Evolutionary conservation across 352 stramenopile species (phyloP), one percentile per base, ranked within the genome.

Genomic region (Pythium biforme): DNA sequence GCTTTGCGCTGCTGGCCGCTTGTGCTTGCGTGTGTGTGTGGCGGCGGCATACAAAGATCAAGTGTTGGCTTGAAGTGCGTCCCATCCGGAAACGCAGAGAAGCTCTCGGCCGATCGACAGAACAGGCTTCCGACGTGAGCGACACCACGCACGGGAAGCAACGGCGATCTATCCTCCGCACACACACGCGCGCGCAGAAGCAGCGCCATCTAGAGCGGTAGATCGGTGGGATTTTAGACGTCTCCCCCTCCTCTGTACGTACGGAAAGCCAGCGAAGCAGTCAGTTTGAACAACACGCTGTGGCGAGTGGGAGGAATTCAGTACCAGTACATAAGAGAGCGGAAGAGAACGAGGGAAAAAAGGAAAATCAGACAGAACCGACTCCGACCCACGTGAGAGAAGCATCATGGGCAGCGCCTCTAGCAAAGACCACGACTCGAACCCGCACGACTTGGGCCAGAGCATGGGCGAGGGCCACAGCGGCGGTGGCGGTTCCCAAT

Each of bases 361-460:
- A 37, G 14, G 31, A 37, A 37, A 37, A 37, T 8, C 31, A 37
- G 45, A 10, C 45, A 25, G 17, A 27, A 7, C n/a, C 25, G 20
- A 4, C 10, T 49, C 20, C 41, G 15, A 49, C 27, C 8, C 6
- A 5, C 20, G 45, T 23, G 25, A 52, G 46, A 34, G 46, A 62
- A 55, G 31, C 17, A 45, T 37, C 15, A 94, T 94, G 85, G 85
- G 85, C 52, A 94, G 85, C 77, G 83, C 83, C 25, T 91, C 79
- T 33, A 94, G 85, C 68, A 92, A 92, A 64, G 72, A 88, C 56
- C 79, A 88, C 73, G 85, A 94, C 59, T 72, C 78, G 47, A 89
- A 92, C 63, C 85, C 79, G n/a, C 80, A 81, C 46, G 83, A 92
- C 41, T 68, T 94, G 41, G 85, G 85, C 26, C 82, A 79, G 46